Base-by-base conservation (phyloP, 1,139 yeast species). In the Candida sanyaensis region DNA sequence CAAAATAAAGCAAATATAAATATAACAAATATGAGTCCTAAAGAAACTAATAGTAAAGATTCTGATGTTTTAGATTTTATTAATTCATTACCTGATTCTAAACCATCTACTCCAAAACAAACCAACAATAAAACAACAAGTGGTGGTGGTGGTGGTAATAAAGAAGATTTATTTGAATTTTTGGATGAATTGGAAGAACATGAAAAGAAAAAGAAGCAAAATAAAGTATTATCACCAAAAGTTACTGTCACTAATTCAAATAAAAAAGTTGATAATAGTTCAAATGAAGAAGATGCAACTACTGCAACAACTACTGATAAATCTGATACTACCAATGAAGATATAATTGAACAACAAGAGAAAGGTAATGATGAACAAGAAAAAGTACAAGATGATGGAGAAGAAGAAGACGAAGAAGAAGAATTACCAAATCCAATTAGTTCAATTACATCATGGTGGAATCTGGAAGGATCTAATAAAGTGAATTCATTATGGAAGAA, bases 41-140 rank as follows among this genome's bases (percentile, higher is more conserved):
- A 42, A 32, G 43, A 44, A 4, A 23, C 6, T 10, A 26, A 12
- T 10, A 12, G 32, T 37, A 43, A 49, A 11, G 44, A 50, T 24
- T 96, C 89, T 59, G 97, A 92, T 60, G 97, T 93, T 9, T 72
- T 92, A 55, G 96, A 92, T 57, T 88, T 93, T 64, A 78, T 93
- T 59, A 95, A 92, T 62, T 88, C 96, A 1, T 76, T 93, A 42
- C 97, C 96, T 9, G 90, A 85, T 50, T 78, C 83, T 31, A 75
- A 76, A 50, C 52, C 69, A n/a, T 62, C 62, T 23, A 69, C 77
- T 13, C 71, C 75, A 9, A 64, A 62, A 34, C 71, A 74, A 7
- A 49, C 53, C 43, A 77, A 80, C 41, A 83, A 83, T 51, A 8
- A 26, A 21, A 21, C 8, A 7, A 11, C 34, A n/a, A 33, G 17